Evolutionary conservation across 2,329 filamentous ascomycete species (phyloP).

Genomic region (Leptographium lundbergii): DNA sequence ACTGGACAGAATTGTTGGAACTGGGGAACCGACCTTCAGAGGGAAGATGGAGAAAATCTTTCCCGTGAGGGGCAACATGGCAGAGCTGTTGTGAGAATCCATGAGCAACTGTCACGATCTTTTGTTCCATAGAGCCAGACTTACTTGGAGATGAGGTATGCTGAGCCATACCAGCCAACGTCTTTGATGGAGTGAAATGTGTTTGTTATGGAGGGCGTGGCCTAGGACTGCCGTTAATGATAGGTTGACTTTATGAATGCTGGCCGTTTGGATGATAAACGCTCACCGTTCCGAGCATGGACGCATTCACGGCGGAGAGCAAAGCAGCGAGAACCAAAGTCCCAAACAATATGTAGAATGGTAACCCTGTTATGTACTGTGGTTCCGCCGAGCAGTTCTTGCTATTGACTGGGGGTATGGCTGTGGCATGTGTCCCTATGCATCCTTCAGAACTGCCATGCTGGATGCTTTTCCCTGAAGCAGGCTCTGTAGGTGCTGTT

Average conservation of each 20-base stretch:
- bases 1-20: background rate
- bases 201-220: conserved; percentile 27
- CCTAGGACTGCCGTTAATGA: background rate
- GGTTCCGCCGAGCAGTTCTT: background rate
- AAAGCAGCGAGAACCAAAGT: background rate
- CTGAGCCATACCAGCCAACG: conserved; percentile 40
- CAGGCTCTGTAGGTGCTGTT: background rate
- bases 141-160: conserved; percentile 32
- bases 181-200: conserved; percentile 31
- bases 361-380: conserved; percentile 5
- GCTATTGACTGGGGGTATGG: background rate
- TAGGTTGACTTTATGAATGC: background rate
- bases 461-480: background rate
- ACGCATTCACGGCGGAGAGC: conserved; percentile 5
- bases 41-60: conserved; percentile 36
- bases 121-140: background rate
- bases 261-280: background rate
- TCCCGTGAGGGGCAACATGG: conserved; percentile 36
- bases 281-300: conserved; percentile 6
- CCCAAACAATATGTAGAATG: conserved; percentile 4
- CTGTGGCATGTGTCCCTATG: background rate
- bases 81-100: conserved; percentile 12
- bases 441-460: background rate
- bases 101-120: background rate
- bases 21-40: conserved; percentile 22